Evolutionary conservation across 306 rosid genomes (phyloP), one percentile per base, ranked within the genome.

Genomic region (Cicer chorassanicum): DNA sequence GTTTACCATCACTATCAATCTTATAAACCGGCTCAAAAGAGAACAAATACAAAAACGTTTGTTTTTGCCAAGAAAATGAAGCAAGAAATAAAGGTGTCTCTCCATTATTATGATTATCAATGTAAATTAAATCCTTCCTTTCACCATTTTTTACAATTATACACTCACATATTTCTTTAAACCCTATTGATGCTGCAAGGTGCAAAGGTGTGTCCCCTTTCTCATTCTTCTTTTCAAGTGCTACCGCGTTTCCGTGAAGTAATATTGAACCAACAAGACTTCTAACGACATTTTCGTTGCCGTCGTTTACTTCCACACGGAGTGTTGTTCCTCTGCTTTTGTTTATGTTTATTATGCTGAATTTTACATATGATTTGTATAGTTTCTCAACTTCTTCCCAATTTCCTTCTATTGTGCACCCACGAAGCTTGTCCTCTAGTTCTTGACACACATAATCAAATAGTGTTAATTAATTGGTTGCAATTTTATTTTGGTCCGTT

Each of bases 181-280:
- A 82, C 6, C 90, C 88, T 8, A 74, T 68, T 9, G 72, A 14
- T 1, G 91, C 92, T 0, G 89, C 92, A 0, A 66, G 1, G 50
- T 90, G 96, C 36, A 90, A 76, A 72, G 96, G 87, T 1, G 91
- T 88, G 21, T 42, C 43, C 2, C 88, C 84, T 6, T n/a, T 21
- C 0, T 60, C 61, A 1, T 90, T 82, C 49, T 5, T 7, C 2
- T 36, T 0, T n/a, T 0, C 0, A 0, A 81, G 75, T 7, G 70
- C 83, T 1, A 10, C 0, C 1, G 0, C 36, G 0, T 0, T 29
- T 0, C 7, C 5, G 6, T 57, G 7, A 0, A 0, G 1, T n/a
- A 8, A 0, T n/a, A 69, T 59, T 14, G 5, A 0, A 0, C 4
- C 1, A 12, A 83, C 68, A 0, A 83, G 72, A 21, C 0, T 0